Percentiles rank a stretch among this genome's conserved stretches.
Conservation (phyloP, 2,329 filamentous ascomycete species). For the Tympanopsis confertula region DNA sequence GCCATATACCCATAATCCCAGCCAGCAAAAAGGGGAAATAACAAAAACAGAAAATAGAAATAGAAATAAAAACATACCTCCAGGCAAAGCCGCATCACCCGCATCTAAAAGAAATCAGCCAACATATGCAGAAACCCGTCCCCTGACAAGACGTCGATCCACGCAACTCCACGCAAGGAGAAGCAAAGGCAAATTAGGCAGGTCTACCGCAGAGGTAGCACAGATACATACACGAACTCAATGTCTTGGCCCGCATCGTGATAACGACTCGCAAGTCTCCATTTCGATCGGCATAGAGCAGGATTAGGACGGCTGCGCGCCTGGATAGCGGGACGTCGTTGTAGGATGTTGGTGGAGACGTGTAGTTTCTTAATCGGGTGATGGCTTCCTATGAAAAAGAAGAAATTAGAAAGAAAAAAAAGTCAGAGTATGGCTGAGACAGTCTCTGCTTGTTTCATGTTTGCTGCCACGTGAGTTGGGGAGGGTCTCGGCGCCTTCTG, state of each 20-base stretch:
- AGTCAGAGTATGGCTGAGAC: background rate
- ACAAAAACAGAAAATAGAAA: too few species aligned
- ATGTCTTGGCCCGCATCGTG: slow-evolving; percentile 45
- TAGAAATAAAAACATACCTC: slow-evolving; percentile 34
- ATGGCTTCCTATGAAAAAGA: slow-evolving; percentile 31
- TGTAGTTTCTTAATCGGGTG: slow-evolving; percentile 40
- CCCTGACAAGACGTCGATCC: background rate
- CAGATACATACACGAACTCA: slow-evolving; percentile 37
- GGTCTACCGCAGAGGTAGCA: slow-evolving; percentile 1
- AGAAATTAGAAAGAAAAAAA: background rate
- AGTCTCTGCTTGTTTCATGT: background rate
- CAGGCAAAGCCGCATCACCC: slow-evolving; percentile 43
- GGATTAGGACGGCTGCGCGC: slow-evolving; percentile 47
- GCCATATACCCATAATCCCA: too few species aligned
- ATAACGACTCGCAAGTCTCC: slow-evolving; percentile 51
- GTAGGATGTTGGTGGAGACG: slow-evolving; percentile 44
- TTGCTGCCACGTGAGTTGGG: background rate
- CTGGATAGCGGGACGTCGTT: slow-evolving; percentile 39
- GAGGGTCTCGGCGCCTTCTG: too few species aligned
- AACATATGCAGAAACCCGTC: slow-evolving; percentile 1
- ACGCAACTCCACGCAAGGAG: background rate
- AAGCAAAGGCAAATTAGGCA: slow-evolving; percentile 1
- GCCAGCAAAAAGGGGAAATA: background rate
- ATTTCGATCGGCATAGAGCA: slow-evolving; percentile 45
- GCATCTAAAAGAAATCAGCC: slow-evolving; percentile 20